Evolutionary conservation across 331 rosid species (phyloP).

Genomic region (Arachis monticola): DNA sequence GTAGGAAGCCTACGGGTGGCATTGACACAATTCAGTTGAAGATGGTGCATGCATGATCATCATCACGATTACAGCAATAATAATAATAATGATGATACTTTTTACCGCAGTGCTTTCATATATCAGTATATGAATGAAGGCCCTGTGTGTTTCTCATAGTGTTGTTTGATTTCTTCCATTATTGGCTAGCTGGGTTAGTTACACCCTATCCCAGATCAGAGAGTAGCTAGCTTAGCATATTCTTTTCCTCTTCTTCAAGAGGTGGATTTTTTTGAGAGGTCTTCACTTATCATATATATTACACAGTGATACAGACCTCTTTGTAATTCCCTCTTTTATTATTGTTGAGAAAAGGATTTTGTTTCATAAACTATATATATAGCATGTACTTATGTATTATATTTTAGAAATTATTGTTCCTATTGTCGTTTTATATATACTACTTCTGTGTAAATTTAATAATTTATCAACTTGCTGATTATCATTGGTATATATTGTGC

Average conservation of each 20-base stretch:
- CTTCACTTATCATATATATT: slow-evolving; percentile 29
- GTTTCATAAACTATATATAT: slow-evolving; percentile 1
- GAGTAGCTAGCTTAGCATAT: slow-evolving; percentile 9
- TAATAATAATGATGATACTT: background rate
- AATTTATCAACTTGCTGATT: slow-evolving; percentile 16
- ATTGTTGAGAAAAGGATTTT: slow-evolving; percentile 37
- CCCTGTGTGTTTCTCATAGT: slow-evolving; percentile 27
- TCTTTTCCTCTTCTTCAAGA: background rate
- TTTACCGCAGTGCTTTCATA: slow-evolving; percentile 13
- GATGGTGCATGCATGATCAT: background rate
- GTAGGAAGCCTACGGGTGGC: slow-evolving; percentile 53
- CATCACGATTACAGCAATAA: slow-evolving; percentile 22
- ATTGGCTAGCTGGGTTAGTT: slow-evolving; percentile 55
- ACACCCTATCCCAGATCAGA: slow-evolving; percentile 37
- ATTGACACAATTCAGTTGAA: slow-evolving; percentile 35
- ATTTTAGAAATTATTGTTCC: slow-evolving; percentile 11
- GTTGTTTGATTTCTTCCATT: no score
- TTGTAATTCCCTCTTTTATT: slow-evolving; percentile 21
- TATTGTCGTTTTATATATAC: slow-evolving; percentile 16
- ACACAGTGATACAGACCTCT: slow-evolving; percentile 11
- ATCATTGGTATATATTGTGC: no score
- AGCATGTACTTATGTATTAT: background rate
- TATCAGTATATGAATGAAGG: slow-evolving; percentile 1
- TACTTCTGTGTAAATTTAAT: slow-evolving; percentile 24
- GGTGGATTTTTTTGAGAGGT: slow-evolving; percentile 40